A percentile compares a stretch with the other conserved stretches of the same genome.
These are phyloP conservation scores for Saprolegnia diclina DNA, from an alignment of 352 stramenopile species.

Conservation along the genomic window DNA sequence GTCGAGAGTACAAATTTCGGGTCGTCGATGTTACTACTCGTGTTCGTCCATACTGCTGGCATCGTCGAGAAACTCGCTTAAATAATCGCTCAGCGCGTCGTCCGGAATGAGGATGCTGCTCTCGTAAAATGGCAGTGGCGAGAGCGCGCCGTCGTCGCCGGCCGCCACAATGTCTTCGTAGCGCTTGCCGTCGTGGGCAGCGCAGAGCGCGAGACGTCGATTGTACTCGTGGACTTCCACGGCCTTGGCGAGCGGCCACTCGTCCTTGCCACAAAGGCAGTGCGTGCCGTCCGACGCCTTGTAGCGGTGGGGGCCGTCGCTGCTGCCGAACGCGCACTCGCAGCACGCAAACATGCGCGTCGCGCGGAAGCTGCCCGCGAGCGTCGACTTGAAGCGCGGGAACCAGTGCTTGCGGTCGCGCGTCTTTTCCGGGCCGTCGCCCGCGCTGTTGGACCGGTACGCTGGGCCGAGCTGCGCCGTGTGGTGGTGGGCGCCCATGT, in stretches of 20 bases:
- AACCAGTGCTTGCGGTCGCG: constrained; percentile 84
- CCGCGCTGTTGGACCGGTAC: constrained; percentile 70
- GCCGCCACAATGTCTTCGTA: constrained; percentile 64
- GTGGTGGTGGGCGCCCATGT: constrained; percentile 25
- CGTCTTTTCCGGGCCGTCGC: constrained; percentile 78
- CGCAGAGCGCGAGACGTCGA: constrained; percentile 76
- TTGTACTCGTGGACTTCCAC: constrained; percentile 81
- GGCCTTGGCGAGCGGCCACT: constrained; percentile 79
- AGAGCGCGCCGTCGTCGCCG: neutral
- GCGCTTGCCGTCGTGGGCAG: constrained; percentile 67
- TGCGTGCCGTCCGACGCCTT: constrained; percentile 78
- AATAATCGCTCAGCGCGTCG: neutral
- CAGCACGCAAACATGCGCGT: constrained; percentile 84
- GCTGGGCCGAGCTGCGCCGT: constrained; percentile 53
- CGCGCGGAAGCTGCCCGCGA: constrained; percentile 78
- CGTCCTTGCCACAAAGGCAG: constrained; percentile 68
- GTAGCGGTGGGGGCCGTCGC: constrained; percentile 37
- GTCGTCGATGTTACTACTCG: too few relatives aligned
- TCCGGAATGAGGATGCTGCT: neutral
- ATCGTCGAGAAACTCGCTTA: neutral
- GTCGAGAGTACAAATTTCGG: too few relatives aligned
- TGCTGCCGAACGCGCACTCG: constrained; percentile 39
- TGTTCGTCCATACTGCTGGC: neutral
- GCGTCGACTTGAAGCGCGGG: constrained; percentile 84
- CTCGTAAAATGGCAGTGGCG: neutral